Evolutionary conservation across 2,329 filamentous ascomycete species (phyloP), one percentile per base, ranked within the genome.

Genomic region (Arthrinium puccinioides): DNA sequence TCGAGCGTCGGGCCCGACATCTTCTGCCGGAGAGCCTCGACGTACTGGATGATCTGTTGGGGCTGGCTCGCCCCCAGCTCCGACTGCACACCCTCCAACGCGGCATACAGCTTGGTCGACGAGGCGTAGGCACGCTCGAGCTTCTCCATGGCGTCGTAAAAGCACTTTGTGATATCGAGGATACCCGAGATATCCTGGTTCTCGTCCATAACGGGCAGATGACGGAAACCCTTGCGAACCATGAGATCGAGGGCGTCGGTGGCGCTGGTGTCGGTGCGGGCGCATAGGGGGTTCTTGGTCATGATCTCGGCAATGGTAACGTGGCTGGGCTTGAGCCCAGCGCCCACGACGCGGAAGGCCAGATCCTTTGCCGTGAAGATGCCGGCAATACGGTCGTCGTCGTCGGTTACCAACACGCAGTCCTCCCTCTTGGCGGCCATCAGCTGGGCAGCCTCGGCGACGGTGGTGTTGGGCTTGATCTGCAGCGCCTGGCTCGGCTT

Each of bases 111-210:
- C 64, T 96, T 95, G 50, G 92, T 81, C n/a, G 92, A 98, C 13
- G 92, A 97, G 47, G 87, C 88, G 62, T 98, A 98, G 35, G 92
- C 92, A 36, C 92, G 84, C 70, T 98, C 92, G 43, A 98, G 70
- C 71, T 98, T 98, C 71, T 98, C 92, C 92, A 98, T 98, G 29
- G 92, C 92, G 65, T 98, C 92, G 65, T 98, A 98, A 64, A 98
- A 98, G 66, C 92, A 98, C 66, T 97, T 98, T 40, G 92, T 98
- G 53, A 98, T 98, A 63, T 98, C 92, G 38, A 98, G 70, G 49
- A 98, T 89, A 69, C 92, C 92, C 7, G 89, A 94, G 45, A 98
- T 98, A 57, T 98, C 90, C 64, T 98, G 92, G 62, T 98, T 97
- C 70, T 98, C 92, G 63, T 98, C 92, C 92, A 98, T 98, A 48